Percentiles rank a stretch among this genome's conserved stretches.
Evolutionary conservation across 306 rosid species (phyloP).

Genomic region (Dryas octopetala): DNA sequence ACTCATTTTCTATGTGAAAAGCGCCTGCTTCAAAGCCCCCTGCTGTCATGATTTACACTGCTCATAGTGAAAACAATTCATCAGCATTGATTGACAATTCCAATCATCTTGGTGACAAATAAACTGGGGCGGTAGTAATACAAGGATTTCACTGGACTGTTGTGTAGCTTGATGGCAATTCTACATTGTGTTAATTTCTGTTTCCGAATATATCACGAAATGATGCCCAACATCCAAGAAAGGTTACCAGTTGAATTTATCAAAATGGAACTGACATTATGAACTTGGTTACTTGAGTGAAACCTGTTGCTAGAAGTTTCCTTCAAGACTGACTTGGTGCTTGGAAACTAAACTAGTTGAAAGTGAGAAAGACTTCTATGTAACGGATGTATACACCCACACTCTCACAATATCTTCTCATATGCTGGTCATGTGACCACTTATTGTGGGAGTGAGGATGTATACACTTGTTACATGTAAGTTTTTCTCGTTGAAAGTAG

Average conservation of each 20-base stretch:
- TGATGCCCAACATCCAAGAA: not conserved
- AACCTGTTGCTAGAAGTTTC: not conserved
- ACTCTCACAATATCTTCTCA: no score
- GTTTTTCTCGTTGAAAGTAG: not conserved
- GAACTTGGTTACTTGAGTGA: constrained; percentile 3
- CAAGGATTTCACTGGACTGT: not conserved
- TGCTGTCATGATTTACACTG: not conserved
- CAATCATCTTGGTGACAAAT: not conserved
- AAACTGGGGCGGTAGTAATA: not conserved
- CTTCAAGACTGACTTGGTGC: not conserved
- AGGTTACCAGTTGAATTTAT: not conserved
- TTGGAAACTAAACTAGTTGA: not conserved
- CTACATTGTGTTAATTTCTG: not conserved
- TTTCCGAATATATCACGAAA: not conserved
- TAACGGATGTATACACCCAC: no score
- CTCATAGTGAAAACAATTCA: not conserved
- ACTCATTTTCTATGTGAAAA: no score
- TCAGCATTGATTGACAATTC: not conserved
- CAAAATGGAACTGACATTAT: not conserved
- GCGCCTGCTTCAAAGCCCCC: no score
- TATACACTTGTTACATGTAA: no score
- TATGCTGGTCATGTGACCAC: no score
- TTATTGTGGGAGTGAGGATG: no score
- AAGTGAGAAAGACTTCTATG: not conserved
- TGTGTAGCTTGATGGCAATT: not conserved